Percentiles rank a stretch among this genome's conserved stretches.
Conservation (phyloP, 805 yeast genomes). For the Diddensiella transvaalensis region DNA sequence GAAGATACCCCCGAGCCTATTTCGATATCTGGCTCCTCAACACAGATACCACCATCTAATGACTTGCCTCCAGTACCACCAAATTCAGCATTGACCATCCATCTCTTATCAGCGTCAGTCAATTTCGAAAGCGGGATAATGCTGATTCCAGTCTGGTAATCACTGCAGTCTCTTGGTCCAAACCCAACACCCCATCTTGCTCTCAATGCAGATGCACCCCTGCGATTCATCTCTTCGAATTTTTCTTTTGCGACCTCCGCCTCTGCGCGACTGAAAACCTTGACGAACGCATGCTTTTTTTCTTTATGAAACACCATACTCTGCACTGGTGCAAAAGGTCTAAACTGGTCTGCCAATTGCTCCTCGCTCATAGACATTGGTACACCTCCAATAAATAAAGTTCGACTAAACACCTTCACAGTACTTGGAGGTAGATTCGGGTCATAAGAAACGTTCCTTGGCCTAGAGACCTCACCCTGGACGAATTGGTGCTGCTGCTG, state of each 20-base stretch:
- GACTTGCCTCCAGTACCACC: slow-evolving; percentile 95
- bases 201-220: slow-evolving; percentile 62
- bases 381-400: slow-evolving; percentile 91
- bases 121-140: slow-evolving; percentile 81
- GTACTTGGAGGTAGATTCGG: slow-evolving; percentile 69
- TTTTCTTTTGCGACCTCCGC: slow-evolving; percentile 78
- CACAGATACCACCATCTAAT: slow-evolving; percentile 68
- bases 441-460: slow-evolving; percentile 59
- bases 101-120: slow-evolving; percentile 89
- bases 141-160: slow-evolving; percentile 85
- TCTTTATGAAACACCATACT: slow-evolving; percentile 82
- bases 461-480: slow-evolving; percentile 3
- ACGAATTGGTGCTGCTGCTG: too few relatives aligned
- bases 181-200: slow-evolving; percentile 99
- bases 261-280: slow-evolving; percentile 85
- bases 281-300: slow-evolving; percentile 93
- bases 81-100: slow-evolving; percentile 90
- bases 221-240: slow-evolving; percentile 57
- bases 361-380: slow-evolving; percentile 77
- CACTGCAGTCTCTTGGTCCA: slow-evolving; percentile 98
- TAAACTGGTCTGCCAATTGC: slow-evolving; percentile 63
- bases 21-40: slow-evolving; percentile 97
- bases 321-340: slow-evolving; percentile 89
- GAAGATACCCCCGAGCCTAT: slow-evolving; percentile 92
- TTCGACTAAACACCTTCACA: slow-evolving; percentile 81